These are phyloP conservation scores for Trichoderma atroviride DNA, from an alignment of 2,329 filamentous ascomycete species.

Conservation along the genomic window DNA sequence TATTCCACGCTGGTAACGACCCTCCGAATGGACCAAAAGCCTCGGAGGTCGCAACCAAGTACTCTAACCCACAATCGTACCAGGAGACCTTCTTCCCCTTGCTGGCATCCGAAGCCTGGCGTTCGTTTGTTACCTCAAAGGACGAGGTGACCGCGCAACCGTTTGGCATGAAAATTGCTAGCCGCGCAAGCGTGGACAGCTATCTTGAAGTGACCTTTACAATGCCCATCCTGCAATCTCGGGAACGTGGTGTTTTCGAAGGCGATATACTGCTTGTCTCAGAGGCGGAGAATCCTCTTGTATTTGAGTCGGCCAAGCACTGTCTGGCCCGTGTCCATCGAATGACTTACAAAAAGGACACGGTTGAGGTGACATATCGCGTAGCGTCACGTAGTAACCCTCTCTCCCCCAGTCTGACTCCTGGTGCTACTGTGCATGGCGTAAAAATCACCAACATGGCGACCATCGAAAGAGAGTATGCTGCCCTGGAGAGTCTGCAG, in stretches of 20 bases:
- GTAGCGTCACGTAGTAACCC: constrained; percentile 69
- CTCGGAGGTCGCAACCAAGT: constrained; percentile 74
- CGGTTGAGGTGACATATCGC: constrained; percentile 83
- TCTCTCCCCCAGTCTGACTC: constrained; percentile 64
- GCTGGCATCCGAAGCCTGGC: constrained; percentile 91
- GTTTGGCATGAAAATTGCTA: constrained; percentile 86
- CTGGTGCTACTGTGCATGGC: constrained; percentile 70
- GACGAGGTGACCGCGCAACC: constrained; percentile 80
- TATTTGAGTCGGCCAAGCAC: constrained; percentile 67
- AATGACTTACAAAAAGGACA: constrained; percentile 77
- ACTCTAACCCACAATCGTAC: constrained; percentile 76
- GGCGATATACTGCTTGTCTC: constrained; percentile 90
- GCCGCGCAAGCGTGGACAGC: constrained; percentile 85
- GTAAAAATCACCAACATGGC: constrained; percentile 91
- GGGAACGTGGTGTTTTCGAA: constrained; percentile 73
- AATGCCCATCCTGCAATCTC: constrained; percentile 70
- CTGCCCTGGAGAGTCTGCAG: constrained; percentile 83
- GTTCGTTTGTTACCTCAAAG: constrained; percentile 85
- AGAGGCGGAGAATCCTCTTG: constrained; percentile 69
- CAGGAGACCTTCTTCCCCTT: constrained; percentile 89
- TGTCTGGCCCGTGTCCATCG: constrained; percentile 85
- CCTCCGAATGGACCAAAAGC: constrained; percentile 78
- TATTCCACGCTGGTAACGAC: constrained; percentile 85
- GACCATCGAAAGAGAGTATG: constrained; percentile 93
- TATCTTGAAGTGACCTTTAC: constrained; percentile 90